phyloP scores from a whole-genome alignment of 352 stramenopile genomes.

The Phytophthora constricta region DNA sequence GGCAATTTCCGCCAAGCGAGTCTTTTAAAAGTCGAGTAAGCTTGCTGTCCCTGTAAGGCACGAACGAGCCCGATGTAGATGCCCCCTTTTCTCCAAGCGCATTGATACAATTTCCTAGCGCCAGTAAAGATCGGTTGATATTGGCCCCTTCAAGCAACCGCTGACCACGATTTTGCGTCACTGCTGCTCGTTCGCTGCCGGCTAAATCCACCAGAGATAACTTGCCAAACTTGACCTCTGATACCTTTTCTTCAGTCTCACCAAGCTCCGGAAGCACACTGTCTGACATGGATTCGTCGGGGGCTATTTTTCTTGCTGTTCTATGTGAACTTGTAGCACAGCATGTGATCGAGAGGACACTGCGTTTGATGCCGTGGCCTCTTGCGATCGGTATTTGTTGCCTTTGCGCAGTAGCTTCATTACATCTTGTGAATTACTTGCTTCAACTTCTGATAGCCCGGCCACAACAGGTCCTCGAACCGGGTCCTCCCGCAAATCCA shows the following conservation, averaged over 20 bases:
- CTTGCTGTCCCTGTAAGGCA: slow-evolving; percentile 92
- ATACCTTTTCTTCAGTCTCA: neutral
- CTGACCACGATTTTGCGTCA: slow-evolving; percentile 89
- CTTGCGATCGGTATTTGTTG: slow-evolving; percentile 88
- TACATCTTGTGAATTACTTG: slow-evolving; percentile 74
- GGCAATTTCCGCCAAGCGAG: slow-evolving; percentile 92
- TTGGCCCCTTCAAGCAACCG: slow-evolving; percentile 91
- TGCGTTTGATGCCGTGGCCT: slow-evolving; percentile 88
- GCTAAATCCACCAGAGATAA: slow-evolving; percentile 92
- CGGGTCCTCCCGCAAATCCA: slow-evolving; percentile 89
- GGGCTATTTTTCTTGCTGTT: slow-evolving; percentile 60
- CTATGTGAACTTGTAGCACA: slow-evolving; percentile 86
- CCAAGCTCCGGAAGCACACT: slow-evolving; percentile 20
- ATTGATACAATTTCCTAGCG: slow-evolving; percentile 95
- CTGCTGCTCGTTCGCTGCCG: slow-evolving; percentile 89
- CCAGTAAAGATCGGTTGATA: slow-evolving; percentile 92
- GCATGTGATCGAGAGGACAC: slow-evolving; percentile 91
- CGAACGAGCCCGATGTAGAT: slow-evolving; percentile 50
- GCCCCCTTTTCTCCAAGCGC: slow-evolving; percentile 83
- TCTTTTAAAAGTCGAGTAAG: slow-evolving; percentile 91
- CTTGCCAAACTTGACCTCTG: slow-evolving; percentile 85
- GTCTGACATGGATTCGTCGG: slow-evolving; percentile 18
- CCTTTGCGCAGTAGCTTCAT: slow-evolving; percentile 89
- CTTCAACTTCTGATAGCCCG: slow-evolving; percentile 88
- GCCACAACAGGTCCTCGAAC: slow-evolving; percentile 84